Base-by-base conservation (phyloP, 2,329 filamentous ascomycete species). In the Xylaria sp. region DNA sequence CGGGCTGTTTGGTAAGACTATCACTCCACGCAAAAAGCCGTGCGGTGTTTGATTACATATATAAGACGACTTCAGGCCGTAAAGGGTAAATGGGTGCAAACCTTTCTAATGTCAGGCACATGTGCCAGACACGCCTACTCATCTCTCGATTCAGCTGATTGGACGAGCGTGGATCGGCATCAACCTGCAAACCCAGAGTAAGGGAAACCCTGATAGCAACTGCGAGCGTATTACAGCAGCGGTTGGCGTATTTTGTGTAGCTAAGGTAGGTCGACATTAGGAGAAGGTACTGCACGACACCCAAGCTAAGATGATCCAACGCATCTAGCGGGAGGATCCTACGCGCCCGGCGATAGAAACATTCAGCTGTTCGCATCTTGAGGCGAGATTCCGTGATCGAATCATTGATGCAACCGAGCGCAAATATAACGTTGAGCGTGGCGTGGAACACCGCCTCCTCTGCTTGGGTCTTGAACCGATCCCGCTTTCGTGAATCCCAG, bases 381-480 rank as follows among this genome's bases (percentile, higher is more conserved):
- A 48, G 46, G n/a, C 10, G 46, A 3, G 46, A 48, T 48, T 48
- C 46, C 3, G 46, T 48, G 20, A 18, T 48, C 9, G 46, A 48
- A 7, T 48, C 46, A 23, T 48, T 48, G 46, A 48, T 48, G n/a
- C 46, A 48, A 23, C 46, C 46, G 7, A 48, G n/a, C n/a, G 46
- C 46, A 48, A 48, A 48, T n/a, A 48, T n/a, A 20, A 48, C 8
- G n/a, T 48, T 48, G n/a, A 48, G 46, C 46, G 46, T 48, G n/a
- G 46, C 46, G 46, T 48, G 8, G 20, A 48, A 48, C n/a, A 48
- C 46, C n/a, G n/a, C 46, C 7, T 48, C 46, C 10, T 48, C 46
- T 8, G 18, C 46, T 20, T 7, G n/a, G 8, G 46, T 48, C 46
- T 48, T 23, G 46, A 48, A 48, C 18, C 46, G n/a, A 7, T 23